These are phyloP conservation scores for Botrytis galanthina DNA, from an alignment of 2,329 filamentous ascomycete genomes.

Conservation along the genomic window DNA sequence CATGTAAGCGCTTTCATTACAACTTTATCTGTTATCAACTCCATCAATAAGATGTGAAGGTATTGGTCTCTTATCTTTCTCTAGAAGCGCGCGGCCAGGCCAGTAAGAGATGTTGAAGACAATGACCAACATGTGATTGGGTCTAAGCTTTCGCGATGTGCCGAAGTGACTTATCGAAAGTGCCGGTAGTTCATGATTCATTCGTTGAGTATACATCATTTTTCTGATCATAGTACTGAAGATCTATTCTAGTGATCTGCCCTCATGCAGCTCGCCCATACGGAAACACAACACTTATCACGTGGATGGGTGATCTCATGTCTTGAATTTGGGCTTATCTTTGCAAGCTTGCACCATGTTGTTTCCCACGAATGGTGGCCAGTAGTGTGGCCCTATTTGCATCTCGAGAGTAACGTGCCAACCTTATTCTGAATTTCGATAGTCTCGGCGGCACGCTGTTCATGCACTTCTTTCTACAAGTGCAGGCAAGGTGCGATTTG, in stretches of 20 bases:
- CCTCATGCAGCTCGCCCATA: background rate
- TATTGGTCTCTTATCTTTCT: background rate
- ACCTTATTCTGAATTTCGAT: background rate
- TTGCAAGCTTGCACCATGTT: slow-evolving; percentile 7
- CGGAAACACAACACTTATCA: background rate
- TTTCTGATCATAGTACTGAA: background rate
- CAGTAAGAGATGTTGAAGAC: background rate
- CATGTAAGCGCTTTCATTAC: background rate
- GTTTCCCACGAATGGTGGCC: background rate
- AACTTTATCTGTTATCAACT: background rate
- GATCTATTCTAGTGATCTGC: background rate
- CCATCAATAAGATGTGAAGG: background rate
- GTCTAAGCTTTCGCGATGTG: background rate
- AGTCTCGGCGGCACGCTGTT: slow-evolving; percentile 5
- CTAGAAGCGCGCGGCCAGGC: slow-evolving; percentile 18
- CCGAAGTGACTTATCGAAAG: background rate
- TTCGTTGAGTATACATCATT: background rate
- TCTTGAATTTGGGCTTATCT: background rate
- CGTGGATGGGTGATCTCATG: background rate
- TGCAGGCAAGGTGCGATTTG: background rate
- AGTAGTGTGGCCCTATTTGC: background rate
- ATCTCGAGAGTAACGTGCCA: background rate
- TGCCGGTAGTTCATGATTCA: background rate
- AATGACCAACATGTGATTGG: slow-evolving; percentile 2
- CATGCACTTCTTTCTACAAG: background rate